Evolutionary conservation across 2,329 filamentous ascomycete species (phyloP), one percentile per base, ranked within the genome.

Genomic region (Penicillium nordicum): DNA sequence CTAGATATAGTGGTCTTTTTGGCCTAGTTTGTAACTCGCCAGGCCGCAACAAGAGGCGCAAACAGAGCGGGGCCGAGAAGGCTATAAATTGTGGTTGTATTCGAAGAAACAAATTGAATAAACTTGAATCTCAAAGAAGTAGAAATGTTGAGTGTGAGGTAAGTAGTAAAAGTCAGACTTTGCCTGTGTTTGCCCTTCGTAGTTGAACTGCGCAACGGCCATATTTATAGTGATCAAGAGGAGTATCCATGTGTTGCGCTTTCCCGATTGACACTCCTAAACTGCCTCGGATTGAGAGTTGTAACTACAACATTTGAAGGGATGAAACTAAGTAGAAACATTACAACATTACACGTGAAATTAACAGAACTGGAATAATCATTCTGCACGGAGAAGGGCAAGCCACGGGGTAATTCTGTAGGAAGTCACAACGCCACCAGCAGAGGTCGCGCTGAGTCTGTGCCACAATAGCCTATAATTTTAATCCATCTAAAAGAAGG

Each of bases 1-100:
- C 16, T 43, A 21, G 21, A 21, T 21, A 21, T 21, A 21, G 21
- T 21, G 21, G 21, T 21, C 21, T 21, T 21, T 21, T 21, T 21
- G 21, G 21, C 21, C 21, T 21, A 21, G 21, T 21, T 21, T 21
- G 21, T 21, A 21, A 21, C 21, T 21, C 21, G 3, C 21, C 21
- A 21, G 27, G 65, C 66, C 29, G 67, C 62, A 27, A 72, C 70
- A 23, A 64, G 57, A n/a, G 62, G 58, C 25, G 73, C 68, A 41
- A 67, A 67, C 25, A 73, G 48, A 4, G 41, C 27, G 4, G 47
- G 34, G 7, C 41, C 34, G 12, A 55, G 36, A 5, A 55, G 10
- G 16, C 21, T 34, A 37, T 36, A 36, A 41, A 55, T 52, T 25
- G 47, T 21, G 27, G 4, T 5, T 37, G 3, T 23, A 37, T 37